Percentiles rank a stretch among this genome's conserved stretches.
These are phyloP conservation scores for Epichloe aotearoae DNA, from an alignment of 2,329 filamentous ascomycete species.

Conservation along the genomic window DNA sequence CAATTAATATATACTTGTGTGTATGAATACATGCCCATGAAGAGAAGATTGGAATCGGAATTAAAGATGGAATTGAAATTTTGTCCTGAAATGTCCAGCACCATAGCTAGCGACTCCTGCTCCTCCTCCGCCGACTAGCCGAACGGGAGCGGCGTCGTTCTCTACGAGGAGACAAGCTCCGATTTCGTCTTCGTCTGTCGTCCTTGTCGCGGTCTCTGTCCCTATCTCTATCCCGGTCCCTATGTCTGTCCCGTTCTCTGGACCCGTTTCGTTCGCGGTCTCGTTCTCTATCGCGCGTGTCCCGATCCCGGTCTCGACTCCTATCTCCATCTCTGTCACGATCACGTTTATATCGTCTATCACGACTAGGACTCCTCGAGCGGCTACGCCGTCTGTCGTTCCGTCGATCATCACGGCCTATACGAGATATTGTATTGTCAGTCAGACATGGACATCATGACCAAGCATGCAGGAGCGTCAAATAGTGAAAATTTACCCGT, in stretches of 20 bases:
- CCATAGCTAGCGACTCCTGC: conserved; percentile 6
- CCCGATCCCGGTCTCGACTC: conserved; percentile 22
- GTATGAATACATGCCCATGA: too few relatives aligned
- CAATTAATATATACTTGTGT: too few relatives aligned
- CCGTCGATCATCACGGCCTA: conserved; percentile 15
- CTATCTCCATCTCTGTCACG: conserved; percentile 19
- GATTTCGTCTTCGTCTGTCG: conserved; percentile 14
- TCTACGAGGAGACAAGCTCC: conserved; percentile 23
- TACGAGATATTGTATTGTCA: neutral
- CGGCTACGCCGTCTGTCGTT: conserved; percentile 25
- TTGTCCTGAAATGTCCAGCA: too few relatives aligned
- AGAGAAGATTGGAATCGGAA: too few relatives aligned
- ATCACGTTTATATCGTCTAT: conserved; percentile 18
- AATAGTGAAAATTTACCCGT: neutral
- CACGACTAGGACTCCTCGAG: conserved; percentile 18
- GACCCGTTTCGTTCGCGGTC: conserved; percentile 22
- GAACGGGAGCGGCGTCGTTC: conserved; percentile 25
- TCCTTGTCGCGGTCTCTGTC: conserved; percentile 14
- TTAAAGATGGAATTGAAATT: too few relatives aligned
- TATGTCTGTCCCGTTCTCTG: conserved; percentile 28
- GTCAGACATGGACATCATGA: too few relatives aligned
- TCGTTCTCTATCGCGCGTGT: conserved; percentile 16
- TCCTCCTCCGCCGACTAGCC: conserved; percentile 29
- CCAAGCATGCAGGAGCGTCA: too few relatives aligned
- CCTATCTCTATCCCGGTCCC: conserved; percentile 26